phyloP scores from a whole-genome alignment of 2,329 filamentous ascomycete genomes.

The Fusarium sp. region DNA sequence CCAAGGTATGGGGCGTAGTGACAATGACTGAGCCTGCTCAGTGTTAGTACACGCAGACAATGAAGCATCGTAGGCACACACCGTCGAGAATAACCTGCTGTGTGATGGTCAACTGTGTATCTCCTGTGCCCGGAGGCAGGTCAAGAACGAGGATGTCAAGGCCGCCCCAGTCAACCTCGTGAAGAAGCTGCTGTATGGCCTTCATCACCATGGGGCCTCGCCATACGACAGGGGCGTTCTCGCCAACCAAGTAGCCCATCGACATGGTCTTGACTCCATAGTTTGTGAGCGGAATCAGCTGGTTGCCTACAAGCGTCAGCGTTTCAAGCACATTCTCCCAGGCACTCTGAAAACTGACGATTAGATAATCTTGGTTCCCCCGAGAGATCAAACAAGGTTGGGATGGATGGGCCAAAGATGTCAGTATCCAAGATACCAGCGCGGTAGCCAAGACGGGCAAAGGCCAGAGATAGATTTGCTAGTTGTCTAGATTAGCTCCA shows the following conservation, averaged over 20 bases:
- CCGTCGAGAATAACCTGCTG: constrained; percentile 93
- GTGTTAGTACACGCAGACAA: constrained; percentile 3
- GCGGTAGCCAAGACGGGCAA: constrained; percentile 82
- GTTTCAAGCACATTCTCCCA: not conserved
- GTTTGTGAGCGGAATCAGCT: constrained; percentile 86
- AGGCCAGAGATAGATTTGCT: constrained; percentile 86
- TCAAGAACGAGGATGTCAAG: constrained; percentile 91
- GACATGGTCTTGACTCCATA: constrained; percentile 99
- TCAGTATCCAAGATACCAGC: constrained; percentile 93
- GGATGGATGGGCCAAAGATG: constrained; percentile 95
- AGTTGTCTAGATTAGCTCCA: not conserved
- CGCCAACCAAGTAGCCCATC: constrained; percentile 90
- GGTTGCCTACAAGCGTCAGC: constrained; percentile 66
- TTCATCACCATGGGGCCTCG: constrained; percentile 98
- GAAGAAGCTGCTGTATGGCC: constrained; percentile 91
- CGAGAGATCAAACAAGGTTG: constrained; percentile 84
- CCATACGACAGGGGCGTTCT: constrained; percentile 89
- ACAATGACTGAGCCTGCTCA: constrained; percentile 78
- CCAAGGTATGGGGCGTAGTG: constrained; percentile 92
- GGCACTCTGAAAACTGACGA: constrained; percentile 59
- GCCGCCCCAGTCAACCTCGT: constrained; percentile 93
- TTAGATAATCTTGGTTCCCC: constrained; percentile 79
- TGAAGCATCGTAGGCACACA: constrained; percentile 45
- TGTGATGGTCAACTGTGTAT: constrained; percentile 95
- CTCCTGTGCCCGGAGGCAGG: constrained; percentile 91